A percentile compares a stretch with the other conserved stretches of the same genome.
These are phyloP conservation scores for Microcos paniculata DNA, from an alignment of 345 rosid genomes.

Conservation along the genomic window DNA sequence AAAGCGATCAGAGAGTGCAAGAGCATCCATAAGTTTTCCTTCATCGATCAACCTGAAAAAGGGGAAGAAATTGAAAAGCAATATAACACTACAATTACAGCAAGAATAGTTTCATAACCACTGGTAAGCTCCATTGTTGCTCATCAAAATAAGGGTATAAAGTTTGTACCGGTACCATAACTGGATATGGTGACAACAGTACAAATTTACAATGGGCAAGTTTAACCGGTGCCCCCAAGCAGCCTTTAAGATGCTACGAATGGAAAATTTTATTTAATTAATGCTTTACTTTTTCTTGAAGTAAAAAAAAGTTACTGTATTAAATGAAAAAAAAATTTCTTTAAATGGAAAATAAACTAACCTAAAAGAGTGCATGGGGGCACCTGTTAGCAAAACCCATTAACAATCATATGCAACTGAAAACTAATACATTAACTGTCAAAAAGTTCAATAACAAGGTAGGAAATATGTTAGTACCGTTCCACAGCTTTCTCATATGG, in stretches of 20 bases:
- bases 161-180: too few species aligned
- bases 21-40: slow-evolving; percentile 92
- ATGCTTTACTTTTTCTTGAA: too few species aligned
- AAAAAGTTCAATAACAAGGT: not conserved
- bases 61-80: not conserved
- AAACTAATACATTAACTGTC: slow-evolving; percentile 5
- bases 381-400: not conserved
- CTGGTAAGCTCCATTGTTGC: not conserved
- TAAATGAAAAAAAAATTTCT: too few species aligned
- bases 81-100: slow-evolving; percentile 14
- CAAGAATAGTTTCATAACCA: not conserved
- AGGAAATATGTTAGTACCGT: slow-evolving; percentile 38
- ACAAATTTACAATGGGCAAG: too few species aligned
- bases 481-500: slow-evolving; percentile 91
- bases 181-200: too few species aligned
- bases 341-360: too few species aligned
- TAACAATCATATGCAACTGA: not conserved
- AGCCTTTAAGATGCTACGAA: too few species aligned
- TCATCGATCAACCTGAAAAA: slow-evolving; percentile 71
- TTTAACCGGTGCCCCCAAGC: too few species aligned
- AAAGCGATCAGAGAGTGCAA: slow-evolving; percentile 97
- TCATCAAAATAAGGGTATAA: slow-evolving; percentile 4
- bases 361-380: not conserved
- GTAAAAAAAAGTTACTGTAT: too few species aligned
- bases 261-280: too few species aligned